Evolutionary conservation across 345 rosid genomes (phyloP).

Genomic region (Carallia brachiata): DNA sequence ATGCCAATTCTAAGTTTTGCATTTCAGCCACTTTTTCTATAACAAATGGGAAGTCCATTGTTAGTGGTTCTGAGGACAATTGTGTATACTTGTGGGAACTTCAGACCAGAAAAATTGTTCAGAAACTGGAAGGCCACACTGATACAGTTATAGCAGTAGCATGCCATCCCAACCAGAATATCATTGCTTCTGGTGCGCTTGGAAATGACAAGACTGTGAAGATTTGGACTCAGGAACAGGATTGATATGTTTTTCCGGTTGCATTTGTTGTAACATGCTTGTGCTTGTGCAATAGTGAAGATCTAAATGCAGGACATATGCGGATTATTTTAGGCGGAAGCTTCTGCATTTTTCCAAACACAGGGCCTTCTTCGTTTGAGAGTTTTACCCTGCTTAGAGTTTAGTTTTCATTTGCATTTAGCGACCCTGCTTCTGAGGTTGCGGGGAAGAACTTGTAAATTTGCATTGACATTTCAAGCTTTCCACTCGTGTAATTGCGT

Average conservation of each 20-base stretch:
- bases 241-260: not conserved
- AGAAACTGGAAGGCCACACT: constrained; percentile 90
- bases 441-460: not conserved
- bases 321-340: constrained; percentile 1
- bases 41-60: constrained; percentile 72
- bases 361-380: not conserved
- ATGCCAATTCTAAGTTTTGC: constrained; percentile 62
- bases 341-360: not conserved
- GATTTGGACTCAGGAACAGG: constrained; percentile 68
- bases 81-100: constrained; percentile 90
- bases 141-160: constrained; percentile 79
- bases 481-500: not conserved
- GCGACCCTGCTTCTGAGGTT: not conserved
- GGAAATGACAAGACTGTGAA: constrained; percentile 68
- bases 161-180: constrained; percentile 74
- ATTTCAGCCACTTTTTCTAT: constrained; percentile 72
- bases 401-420: not conserved
- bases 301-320: not conserved
- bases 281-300: not conserved
- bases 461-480: not conserved
- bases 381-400: not conserved
- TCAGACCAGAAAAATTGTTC: constrained; percentile 70
- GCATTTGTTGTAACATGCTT: not conserved
- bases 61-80: constrained; percentile 89
- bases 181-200: constrained; percentile 86